These are phyloP conservation scores for Schizochytrium sp. DNA, from an alignment of 108 stramenopile genomes.

Conservation along the genomic window DNA sequence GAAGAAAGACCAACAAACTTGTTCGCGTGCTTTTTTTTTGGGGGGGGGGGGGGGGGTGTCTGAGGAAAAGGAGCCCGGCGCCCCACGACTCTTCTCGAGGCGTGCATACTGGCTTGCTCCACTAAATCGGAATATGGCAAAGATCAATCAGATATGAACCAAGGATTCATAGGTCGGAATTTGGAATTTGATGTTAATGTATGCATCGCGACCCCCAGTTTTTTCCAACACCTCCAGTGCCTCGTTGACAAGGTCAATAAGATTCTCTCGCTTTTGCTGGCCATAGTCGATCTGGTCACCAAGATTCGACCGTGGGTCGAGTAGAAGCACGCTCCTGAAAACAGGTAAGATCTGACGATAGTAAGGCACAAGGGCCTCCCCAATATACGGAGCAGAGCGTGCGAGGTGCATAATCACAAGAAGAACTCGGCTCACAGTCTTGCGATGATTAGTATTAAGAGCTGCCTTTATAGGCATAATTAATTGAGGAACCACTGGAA, in stretches of 20 bases:
- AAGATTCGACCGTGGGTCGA: constrained; percentile 81
- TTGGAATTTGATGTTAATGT: constrained; percentile 88
- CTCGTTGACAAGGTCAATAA: constrained; percentile 84
- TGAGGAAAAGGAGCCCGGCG: too few relatives aligned
- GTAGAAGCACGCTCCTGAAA: constrained; percentile 77
- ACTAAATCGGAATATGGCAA: too few relatives aligned
- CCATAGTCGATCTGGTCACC: constrained; percentile 88
- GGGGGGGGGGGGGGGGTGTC: too few relatives aligned
- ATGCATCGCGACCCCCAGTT: constrained; percentile 86
- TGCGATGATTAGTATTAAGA: constrained; percentile 82
- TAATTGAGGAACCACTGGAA: constrained; percentile 86
- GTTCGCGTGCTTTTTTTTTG: too few relatives aligned
- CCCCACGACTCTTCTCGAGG: too few relatives aligned
- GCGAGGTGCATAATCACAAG: constrained; percentile 86
- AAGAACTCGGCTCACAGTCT: constrained; percentile 84
- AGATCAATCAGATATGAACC: background rate
- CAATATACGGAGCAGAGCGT: constrained; percentile 79
- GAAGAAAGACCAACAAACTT: too few relatives aligned
- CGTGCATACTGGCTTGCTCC: too few relatives aligned
- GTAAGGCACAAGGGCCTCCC: constrained; percentile 89
- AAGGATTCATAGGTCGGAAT: constrained; percentile 75
- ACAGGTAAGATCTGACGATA: constrained; percentile 89
- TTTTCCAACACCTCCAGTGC: constrained; percentile 86
- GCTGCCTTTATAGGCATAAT: constrained; percentile 90
- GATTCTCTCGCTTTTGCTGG: constrained; percentile 82